A percentile compares a stretch with the other conserved stretches of the same genome.
These are phyloP conservation scores for Tuber aestivum DNA, from an alignment of 495 filamentous ascomycete species.

Conservation along the genomic window DNA sequence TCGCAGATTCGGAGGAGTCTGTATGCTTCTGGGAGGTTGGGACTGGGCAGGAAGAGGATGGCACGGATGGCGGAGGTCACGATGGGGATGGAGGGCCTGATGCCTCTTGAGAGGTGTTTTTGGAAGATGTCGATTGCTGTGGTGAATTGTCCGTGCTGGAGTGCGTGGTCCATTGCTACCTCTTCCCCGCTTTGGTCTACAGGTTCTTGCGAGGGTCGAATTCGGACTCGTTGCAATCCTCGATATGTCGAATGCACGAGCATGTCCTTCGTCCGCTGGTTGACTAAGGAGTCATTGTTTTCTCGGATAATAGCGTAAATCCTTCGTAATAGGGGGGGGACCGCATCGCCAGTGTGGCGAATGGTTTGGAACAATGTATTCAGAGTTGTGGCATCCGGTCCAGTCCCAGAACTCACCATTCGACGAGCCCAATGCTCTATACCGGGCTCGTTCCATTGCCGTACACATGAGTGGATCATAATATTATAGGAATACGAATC, in stretches of 20 bases:
- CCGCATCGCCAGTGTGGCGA: slow-evolving; percentile 13
- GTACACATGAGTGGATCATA: slow-evolving; percentile 33
- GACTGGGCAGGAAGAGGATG: slow-evolving; percentile 13
- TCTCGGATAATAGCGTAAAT: background rate
- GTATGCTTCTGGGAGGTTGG: slow-evolving; percentile 18
- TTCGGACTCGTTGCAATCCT: background rate
- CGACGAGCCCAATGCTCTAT: slow-evolving; percentile 23
- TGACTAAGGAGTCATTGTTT: background rate
- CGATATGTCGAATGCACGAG: slow-evolving; percentile 6
- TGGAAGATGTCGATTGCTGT: slow-evolving; percentile 33
- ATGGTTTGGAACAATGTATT: slow-evolving; percentile 36
- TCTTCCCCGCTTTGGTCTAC: slow-evolving; percentile 15
- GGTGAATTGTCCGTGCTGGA: slow-evolving; percentile 2
- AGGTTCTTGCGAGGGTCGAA: background rate
- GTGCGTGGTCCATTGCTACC: slow-evolving; percentile 18
- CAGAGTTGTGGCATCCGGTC: slow-evolving; percentile 34
- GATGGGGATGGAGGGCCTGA: slow-evolving; percentile 17
- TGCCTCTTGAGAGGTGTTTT: slow-evolving; percentile 18
- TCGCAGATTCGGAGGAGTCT: slow-evolving; percentile 27
- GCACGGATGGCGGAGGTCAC: slow-evolving; percentile 19
- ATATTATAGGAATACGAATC: slow-evolving; percentile 35
- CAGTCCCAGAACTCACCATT: slow-evolving; percentile 29
- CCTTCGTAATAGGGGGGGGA: slow-evolving; percentile 20
- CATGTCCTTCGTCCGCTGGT: slow-evolving; percentile 5
- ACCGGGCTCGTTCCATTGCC: slow-evolving; percentile 10